These are phyloP conservation scores for Allomyces arbusculus DNA, from an alignment of 192 early-diverging fungal species.

Conservation along the genomic window DNA sequence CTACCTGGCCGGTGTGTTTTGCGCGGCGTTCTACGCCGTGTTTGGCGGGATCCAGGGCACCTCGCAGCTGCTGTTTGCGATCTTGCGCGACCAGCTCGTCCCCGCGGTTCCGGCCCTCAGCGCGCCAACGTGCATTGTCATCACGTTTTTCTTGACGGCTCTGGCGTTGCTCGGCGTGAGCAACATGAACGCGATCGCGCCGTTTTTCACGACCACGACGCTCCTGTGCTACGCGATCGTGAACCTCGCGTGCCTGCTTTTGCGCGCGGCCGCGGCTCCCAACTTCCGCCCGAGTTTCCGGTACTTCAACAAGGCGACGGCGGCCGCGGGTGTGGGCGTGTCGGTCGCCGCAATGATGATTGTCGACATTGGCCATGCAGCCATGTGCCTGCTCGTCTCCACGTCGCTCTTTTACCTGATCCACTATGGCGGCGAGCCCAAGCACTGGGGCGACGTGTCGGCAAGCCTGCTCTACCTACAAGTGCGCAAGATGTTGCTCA, in stretches of 20 bases:
- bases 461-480: constrained; percentile 51
- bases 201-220: constrained; percentile 40
- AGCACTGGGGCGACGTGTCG: constrained; percentile 49
- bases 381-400: constrained; percentile 25
- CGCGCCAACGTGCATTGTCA: constrained; percentile 5
- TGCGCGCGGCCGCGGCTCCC: constrained; percentile 38
- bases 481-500: constrained; percentile 44
- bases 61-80: constrained; percentile 43
- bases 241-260: constrained; percentile 42
- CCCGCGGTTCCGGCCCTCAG: constrained; percentile 18
- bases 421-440: constrained; percentile 41
- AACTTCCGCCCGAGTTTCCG: constrained; percentile 50
- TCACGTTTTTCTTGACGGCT: constrained; percentile 29
- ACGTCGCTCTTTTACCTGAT: constrained; percentile 37
- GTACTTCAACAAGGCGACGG: constrained; percentile 44
- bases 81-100: constrained; percentile 41
- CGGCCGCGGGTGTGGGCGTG: constrained; percentile 26
- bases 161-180: constrained; percentile 27
- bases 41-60: constrained; percentile 34
- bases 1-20: constrained; percentile 18
- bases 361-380: constrained; percentile 25
- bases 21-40: too few species aligned
- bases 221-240: constrained; percentile 40
- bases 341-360: constrained; percentile 31
- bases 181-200: constrained; percentile 41